Base-by-base conservation (phyloP, 805 yeast genomes). In the Ogataea trehalophila region DNA sequence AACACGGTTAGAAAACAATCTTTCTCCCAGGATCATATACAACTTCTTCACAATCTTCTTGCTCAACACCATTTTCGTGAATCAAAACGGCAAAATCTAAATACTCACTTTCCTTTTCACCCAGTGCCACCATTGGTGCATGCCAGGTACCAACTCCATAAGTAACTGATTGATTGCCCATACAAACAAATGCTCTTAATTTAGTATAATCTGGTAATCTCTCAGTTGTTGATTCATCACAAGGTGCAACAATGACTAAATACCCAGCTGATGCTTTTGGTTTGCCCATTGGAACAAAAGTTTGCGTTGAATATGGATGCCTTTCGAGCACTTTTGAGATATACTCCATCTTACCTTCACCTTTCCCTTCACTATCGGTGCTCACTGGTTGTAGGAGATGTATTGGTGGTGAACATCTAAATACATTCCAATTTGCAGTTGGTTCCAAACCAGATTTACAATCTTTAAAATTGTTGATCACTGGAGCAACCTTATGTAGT, bases 81-180 rank as follows among this genome's bases (percentile, higher is more conserved):
- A 88, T 83, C 45, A 90, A 69, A n/a, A 92, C 97, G 2, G 88
- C 91, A 68, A 91, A 92, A 60, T 92, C 96, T 14, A 83, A 68
- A 35, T 58, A 51, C 5, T 43, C 51, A 5, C 70, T 69, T 23
- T 77, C 51, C 5, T 70, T 69, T 23, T 77, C 80, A 33, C 82
- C 84, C 9, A 89, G 64, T 2, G 88, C 92, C 20, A 92, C 84
- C 98, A 91, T 91, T 3, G 98, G 97, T 0, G 97, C 96, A 63
- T 91, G 98, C 98, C 98, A 91, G 5, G 84, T 79, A 1, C 85
- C 88, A 13, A 76, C 79, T 0, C 90, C 95, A 63, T 90, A 90
- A 0, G 97, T 91, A 4, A 91, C 89, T 0, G 96, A 87, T 60
- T 90, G 96, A 62, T 87, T 83, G 0, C 96, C 96, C 46, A 69